Evolutionary conservation across 2,329 filamentous ascomycete species (phyloP).

Genomic region (Cercospora sesami): DNA sequence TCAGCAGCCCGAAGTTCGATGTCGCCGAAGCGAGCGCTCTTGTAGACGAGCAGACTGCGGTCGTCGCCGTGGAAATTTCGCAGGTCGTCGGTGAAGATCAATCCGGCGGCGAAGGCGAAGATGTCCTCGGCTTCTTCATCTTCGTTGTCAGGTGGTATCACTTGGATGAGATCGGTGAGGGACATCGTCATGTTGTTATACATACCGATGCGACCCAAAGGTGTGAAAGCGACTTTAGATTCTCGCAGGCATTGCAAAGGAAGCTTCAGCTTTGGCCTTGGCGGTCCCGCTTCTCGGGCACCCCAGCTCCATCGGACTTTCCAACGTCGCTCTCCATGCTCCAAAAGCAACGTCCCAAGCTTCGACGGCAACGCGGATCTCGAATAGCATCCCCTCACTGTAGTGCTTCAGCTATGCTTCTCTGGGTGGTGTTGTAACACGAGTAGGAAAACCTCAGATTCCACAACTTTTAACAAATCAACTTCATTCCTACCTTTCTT

Average conservation of each 20-base stretch:
- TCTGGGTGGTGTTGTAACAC: neutral
- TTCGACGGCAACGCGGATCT: slow-evolving; percentile 20
- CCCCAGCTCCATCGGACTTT: neutral
- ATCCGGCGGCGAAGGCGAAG: slow-evolving; percentile 59
- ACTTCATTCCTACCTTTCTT: neutral
- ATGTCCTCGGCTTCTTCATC: slow-evolving; percentile 41
- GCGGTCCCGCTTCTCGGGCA: neutral
- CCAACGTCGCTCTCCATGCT: neutral
- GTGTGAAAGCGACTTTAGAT: neutral
- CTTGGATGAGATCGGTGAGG: slow-evolving; percentile 34
- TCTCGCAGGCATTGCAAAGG: neutral
- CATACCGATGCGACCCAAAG: neutral
- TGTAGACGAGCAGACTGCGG: slow-evolving; percentile 60
- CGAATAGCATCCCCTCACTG: neutral
- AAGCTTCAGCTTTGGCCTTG: neutral
- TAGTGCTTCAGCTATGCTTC: neutral
- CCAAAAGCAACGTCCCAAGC: slow-evolving; percentile 12
- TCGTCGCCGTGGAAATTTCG: slow-evolving; percentile 66
- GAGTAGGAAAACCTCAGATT: neutral
- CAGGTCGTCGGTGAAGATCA: slow-evolving; percentile 69
- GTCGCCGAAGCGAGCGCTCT: slow-evolving; percentile 37
- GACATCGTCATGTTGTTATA: slow-evolving; percentile 16
- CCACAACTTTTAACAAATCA: neutral
- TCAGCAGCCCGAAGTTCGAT: slow-evolving; percentile 47
- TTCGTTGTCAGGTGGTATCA: slow-evolving; percentile 27